phyloP scores from a whole-genome alignment of 2,329 filamentous ascomycete species.

The Neopestalotiopsis sp. region DNA sequence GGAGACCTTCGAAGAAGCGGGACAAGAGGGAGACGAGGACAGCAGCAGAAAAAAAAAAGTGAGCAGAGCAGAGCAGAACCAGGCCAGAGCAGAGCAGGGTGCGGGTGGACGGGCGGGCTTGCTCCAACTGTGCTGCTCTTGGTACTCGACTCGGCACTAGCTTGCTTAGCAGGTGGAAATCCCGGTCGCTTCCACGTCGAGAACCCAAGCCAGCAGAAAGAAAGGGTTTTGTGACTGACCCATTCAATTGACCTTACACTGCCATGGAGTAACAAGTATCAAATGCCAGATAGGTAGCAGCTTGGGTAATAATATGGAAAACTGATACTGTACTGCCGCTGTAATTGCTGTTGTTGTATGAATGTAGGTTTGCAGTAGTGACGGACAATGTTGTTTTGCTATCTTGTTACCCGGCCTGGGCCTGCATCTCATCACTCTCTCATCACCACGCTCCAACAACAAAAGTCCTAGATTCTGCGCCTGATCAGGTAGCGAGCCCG shows the following conservation, averaged over 20 bases:
- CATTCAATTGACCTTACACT: not conserved
- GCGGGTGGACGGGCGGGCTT: not conserved
- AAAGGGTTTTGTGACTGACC: not conserved
- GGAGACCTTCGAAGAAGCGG: slow-evolving; percentile 24
- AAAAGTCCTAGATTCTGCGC: not conserved
- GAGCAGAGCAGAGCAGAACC: slow-evolving; percentile 5
- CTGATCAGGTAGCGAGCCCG: not conserved
- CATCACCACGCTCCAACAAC: not conserved
- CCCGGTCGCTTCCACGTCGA: not conserved
- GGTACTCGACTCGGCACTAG: not conserved
- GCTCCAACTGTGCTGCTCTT: not conserved
- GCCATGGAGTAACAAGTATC: too few relatives aligned
- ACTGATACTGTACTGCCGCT: too few relatives aligned
- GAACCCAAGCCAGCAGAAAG: not conserved
- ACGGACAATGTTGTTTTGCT: not conserved
- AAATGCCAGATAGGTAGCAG: too few relatives aligned
- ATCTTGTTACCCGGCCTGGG: not conserved
- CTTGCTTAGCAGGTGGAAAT: not conserved
- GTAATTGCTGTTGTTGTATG: not conserved
- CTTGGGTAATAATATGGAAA: too few relatives aligned
- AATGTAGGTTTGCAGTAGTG: not conserved
- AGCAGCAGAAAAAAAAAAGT: not conserved
- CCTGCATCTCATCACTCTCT: not conserved
- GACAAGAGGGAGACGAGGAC: slow-evolving; percentile 21
- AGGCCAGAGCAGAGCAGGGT: slow-evolving; percentile 19